Evolutionary conservation across 257 asterid species (phyloP).

Genomic region (Nicotiana tabacum): DNA sequence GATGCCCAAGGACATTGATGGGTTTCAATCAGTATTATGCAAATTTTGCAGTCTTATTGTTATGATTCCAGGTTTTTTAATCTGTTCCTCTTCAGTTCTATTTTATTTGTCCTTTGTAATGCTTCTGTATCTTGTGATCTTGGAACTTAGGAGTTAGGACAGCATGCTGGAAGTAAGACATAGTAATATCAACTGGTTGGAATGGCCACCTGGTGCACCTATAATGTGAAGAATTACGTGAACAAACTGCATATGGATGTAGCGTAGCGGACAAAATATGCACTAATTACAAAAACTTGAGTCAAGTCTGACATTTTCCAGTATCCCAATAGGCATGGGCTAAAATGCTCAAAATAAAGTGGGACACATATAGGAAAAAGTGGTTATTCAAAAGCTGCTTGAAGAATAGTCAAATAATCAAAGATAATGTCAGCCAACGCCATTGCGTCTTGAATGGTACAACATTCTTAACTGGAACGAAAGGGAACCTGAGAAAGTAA

Average conservation of each 20-base stretch:
- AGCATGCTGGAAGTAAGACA: neutral
- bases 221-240: neutral
- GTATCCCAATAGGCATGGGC: neutral
- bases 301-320: neutral
- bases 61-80: constrained; percentile 64
- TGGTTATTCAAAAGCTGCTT: neutral
- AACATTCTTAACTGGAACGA: too few species aligned
- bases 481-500: too few species aligned
- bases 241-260: neutral
- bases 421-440: too few species aligned
- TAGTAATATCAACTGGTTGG: neutral
- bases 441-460: too few species aligned
- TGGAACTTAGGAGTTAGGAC: neutral
- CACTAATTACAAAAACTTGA: neutral
- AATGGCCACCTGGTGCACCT: constrained; percentile 7
- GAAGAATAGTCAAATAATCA: too few species aligned
- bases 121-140: neutral
- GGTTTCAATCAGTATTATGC: constrained; percentile 42
- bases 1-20: constrained; percentile 43
- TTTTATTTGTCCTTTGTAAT: neutral
- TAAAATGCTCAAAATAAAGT: neutral
- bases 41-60: constrained; percentile 69
- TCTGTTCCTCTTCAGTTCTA: neutral
- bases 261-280: neutral
- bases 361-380: neutral